These are phyloP conservation scores for Funneliformis geosporum DNA, from an alignment of 192 early-diverging fungal genomes.

Conservation along the genomic window DNA sequence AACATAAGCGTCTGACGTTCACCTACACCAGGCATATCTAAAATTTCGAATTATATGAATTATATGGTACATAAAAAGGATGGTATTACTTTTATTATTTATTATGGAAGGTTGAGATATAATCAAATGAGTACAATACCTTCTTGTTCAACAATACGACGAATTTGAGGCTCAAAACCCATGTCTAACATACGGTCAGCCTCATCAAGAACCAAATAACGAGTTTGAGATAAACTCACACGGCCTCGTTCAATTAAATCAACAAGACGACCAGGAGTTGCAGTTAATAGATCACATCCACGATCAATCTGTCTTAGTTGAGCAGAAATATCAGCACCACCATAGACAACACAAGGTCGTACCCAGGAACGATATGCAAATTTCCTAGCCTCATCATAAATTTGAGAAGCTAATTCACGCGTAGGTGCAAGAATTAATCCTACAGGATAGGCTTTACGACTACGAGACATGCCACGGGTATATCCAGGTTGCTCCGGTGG, in stretches of 20 bases:
- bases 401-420: constrained; percentile 94
- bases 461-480: constrained; percentile 57
- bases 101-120: background rate
- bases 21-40: constrained; percentile 64
- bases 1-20: constrained; percentile 94
- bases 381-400: constrained; percentile 86
- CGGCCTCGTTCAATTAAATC: constrained; percentile 87
- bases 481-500: constrained; percentile 42
- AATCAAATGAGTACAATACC: background rate
- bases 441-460: constrained; percentile 73
- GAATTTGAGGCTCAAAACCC: constrained; percentile 92
- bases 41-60: background rate
- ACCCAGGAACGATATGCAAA: constrained; percentile 91
- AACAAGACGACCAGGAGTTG: constrained; percentile 95
- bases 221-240: constrained; percentile 74
- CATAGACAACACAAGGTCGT: constrained; percentile 90
- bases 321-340: constrained; percentile 88
- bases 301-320: constrained; percentile 88
- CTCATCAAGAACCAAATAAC: constrained; percentile 91
- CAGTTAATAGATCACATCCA: constrained; percentile 91
- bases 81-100: background rate
- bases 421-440: constrained; percentile 92
- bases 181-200: constrained; percentile 98
- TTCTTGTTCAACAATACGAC: constrained; percentile 81
- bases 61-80: background rate